These are phyloP conservation scores for Vicia faba DNA, from an alignment of 306 rosid genomes.

Conservation along the genomic window DNA sequence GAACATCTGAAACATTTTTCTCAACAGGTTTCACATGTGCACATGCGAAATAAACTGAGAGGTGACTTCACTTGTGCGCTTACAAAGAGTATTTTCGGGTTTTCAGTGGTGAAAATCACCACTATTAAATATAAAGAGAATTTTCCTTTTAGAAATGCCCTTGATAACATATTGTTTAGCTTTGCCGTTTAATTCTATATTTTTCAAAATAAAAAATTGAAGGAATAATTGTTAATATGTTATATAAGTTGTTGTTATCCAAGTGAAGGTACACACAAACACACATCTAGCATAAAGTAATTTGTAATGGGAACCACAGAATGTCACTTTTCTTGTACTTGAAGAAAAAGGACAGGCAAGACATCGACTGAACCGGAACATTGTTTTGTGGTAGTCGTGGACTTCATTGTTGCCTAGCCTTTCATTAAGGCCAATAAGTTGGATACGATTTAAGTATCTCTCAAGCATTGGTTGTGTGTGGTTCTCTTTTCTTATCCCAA, in stretches of 20 bases:
- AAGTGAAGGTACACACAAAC: conserved; percentile 42
- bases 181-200: too few species aligned
- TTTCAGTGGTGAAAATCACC: too few species aligned
- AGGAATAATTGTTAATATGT: not conserved
- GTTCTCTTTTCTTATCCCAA: conserved; percentile 95
- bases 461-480: conserved; percentile 83
- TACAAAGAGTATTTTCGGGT: too few species aligned
- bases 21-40: too few species aligned
- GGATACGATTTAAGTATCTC: conserved; percentile 54
- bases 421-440: conserved; percentile 51
- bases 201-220: not conserved
- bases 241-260: conserved; percentile 19
- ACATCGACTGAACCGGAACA: conserved; percentile 33
- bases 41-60: too few species aligned
- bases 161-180: too few species aligned
- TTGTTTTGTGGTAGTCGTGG: conserved; percentile 73
- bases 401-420: conserved; percentile 60
- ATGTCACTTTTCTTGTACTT: conserved; percentile 37
- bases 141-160: too few species aligned
- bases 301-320: conserved; percentile 53
- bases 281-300: conserved; percentile 42
- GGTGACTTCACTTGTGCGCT: too few species aligned
- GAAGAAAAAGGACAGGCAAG: conserved; percentile 39
- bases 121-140: too few species aligned
- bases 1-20: too few species aligned